Conservation (phyloP, 176 grass and related monocot species). For the Pharus latifolius region DNA sequence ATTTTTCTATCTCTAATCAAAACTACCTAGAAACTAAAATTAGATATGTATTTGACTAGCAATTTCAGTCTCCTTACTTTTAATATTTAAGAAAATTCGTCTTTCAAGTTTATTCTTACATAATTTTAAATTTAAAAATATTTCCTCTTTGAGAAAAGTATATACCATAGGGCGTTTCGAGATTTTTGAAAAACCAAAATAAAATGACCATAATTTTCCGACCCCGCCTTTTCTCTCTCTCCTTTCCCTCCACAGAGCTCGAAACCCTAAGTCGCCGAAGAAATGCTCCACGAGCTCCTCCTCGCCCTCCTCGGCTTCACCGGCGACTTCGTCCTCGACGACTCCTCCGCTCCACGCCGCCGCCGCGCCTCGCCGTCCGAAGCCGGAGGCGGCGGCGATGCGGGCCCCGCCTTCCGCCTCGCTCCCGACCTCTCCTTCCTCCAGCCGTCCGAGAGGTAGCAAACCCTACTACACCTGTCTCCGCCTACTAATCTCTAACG, state of each 20-base stretch:
- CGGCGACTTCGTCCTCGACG: constrained; percentile 79
- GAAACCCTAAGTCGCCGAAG: constrained; percentile 26
- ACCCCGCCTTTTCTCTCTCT: background rate
- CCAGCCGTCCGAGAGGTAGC: constrained; percentile 79
- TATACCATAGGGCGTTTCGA: background rate
- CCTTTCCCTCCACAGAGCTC: background rate
- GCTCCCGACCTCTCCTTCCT: constrained; percentile 87
- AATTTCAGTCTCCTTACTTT: no score
- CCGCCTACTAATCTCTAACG: background rate
- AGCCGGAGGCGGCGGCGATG: background rate
- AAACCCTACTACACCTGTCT: background rate
- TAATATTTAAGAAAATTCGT: no score
- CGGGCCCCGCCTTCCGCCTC: constrained; percentile 64
- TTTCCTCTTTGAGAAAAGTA: no score
- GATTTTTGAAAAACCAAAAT: background rate
- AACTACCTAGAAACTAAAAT: no score
- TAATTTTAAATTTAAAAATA: no score
- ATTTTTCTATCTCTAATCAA: no score
- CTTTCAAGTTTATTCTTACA: no score
- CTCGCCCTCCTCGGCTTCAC: constrained; percentile 88
- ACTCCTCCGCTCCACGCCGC: background rate
- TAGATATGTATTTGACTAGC: no score
- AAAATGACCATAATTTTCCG: background rate
- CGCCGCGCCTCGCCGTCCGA: constrained; percentile 9
- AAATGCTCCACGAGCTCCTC: constrained; percentile 93